Evolutionary conservation across 495 filamentous ascomycete genomes (phyloP).

Genomic region (Penicillium lagena): DNA sequence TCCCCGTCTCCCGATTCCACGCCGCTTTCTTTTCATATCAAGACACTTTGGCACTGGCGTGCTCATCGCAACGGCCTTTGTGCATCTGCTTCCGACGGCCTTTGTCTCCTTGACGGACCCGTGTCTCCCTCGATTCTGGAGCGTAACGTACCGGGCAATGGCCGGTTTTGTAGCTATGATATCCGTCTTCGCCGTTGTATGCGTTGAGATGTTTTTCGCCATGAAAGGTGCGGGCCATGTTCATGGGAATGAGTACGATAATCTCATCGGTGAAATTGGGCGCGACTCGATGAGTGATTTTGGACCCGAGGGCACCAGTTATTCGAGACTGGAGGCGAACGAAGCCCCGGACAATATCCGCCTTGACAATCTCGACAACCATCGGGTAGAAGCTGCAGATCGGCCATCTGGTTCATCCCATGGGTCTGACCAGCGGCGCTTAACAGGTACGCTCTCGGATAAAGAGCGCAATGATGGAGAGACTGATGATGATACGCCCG

Average conservation of each 20-base stretch:
- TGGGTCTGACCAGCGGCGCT: constrained; percentile 2
- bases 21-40: constrained; percentile 61
- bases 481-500: constrained; percentile 15
- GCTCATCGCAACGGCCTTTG: constrained; percentile 83
- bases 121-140: constrained; percentile 73
- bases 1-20: constrained; percentile 40
- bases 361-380: constrained; percentile 15
- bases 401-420: constrained; percentile 8
- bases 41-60: constrained; percentile 86
- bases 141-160: constrained; percentile 64
- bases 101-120: constrained; percentile 74
- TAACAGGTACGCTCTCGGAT: constrained; percentile 1
- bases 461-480: constrained; percentile 21
- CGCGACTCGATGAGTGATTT: constrained; percentile 14
- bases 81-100: constrained; percentile 76
- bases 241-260: constrained; percentile 41
- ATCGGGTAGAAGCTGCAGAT: not conserved
- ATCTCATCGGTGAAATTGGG: constrained; percentile 29
- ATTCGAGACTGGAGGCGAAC: constrained; percentile 17
- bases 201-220: constrained; percentile 71
- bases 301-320: constrained; percentile 9
- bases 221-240: constrained; percentile 47
- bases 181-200: constrained; percentile 66
- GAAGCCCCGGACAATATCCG: constrained; percentile 14
- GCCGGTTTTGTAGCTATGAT: constrained; percentile 74